Percentiles rank a stretch among this genome's conserved stretches.
Conservation (phyloP, 441 rosid genomes). For the Lepidium campestre region DNA sequence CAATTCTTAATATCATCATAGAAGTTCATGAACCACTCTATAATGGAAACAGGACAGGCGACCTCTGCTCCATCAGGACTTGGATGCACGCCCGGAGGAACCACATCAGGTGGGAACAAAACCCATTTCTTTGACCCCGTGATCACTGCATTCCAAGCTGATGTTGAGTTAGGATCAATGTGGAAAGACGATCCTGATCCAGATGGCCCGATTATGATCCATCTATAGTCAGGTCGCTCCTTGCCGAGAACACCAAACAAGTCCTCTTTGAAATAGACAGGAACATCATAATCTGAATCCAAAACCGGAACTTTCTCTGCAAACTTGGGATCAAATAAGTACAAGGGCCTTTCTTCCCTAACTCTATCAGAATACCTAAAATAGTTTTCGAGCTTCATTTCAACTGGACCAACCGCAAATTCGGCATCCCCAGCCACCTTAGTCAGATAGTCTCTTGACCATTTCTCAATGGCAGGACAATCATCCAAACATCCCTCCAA, state of each 20-base stretch:
- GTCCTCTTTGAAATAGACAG: conserved; percentile 76
- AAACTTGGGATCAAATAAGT: conserved; percentile 90
- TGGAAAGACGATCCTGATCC: conserved; percentile 95
- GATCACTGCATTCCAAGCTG: conserved; percentile 96
- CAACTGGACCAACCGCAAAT: conserved; percentile 82
- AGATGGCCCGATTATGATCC: conserved; percentile 90
- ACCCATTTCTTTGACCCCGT: conserved; percentile 83
- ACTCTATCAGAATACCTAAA: conserved; percentile 65
- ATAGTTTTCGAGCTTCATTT: conserved; percentile 70
- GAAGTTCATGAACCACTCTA: conserved; percentile 98
- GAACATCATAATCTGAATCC: conserved; percentile 71
- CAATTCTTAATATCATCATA: conserved; percentile 66
- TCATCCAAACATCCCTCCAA: conserved; percentile 77
- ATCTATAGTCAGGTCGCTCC: conserved; percentile 84
- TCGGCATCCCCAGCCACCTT: conserved; percentile 42
- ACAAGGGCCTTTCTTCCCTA: conserved; percentile 87
- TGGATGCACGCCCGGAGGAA: conserved; percentile 95
- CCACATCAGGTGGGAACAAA: conserved; percentile 86
- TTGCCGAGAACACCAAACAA: conserved; percentile 74
- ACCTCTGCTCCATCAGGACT: conserved; percentile 98
- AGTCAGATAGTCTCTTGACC: conserved; percentile 74
- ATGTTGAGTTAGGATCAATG: conserved; percentile 96
- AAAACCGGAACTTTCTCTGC: conserved; percentile 65
- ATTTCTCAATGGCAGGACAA: conserved; percentile 65
- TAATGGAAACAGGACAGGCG: conserved; percentile 95